These are phyloP conservation scores for Caloboletus firmus DNA, from an alignment of 1,284 basidiomycete genomes.

Conservation along the genomic window DNA sequence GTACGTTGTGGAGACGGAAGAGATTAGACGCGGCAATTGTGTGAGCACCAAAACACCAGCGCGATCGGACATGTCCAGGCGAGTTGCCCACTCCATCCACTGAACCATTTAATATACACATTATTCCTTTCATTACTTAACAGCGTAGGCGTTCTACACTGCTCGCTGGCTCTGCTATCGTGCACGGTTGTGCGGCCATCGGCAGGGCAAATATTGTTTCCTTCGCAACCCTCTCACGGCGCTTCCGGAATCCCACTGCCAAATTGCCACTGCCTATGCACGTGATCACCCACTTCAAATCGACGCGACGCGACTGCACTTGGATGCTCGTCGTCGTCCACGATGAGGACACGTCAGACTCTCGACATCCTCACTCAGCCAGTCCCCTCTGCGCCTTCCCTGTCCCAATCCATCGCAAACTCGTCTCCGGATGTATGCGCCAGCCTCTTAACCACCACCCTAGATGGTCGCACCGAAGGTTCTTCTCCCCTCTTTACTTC, in stretches of 20 bases:
- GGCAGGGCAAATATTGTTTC: slow-evolving; percentile 6
- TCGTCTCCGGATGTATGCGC: slow-evolving; percentile 56
- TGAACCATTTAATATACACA: slow-evolving; percentile 2
- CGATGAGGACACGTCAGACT: slow-evolving; percentile 21
- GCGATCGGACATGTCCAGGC: neutral
- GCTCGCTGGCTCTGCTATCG: slow-evolving; percentile 12
- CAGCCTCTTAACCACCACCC: slow-evolving; percentile 57
- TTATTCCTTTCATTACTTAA: slow-evolving; percentile 7
- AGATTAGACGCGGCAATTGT: slow-evolving; percentile 18
- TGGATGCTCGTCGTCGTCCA: slow-evolving; percentile 5
- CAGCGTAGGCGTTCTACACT: slow-evolving; percentile 1
- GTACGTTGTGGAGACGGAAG: slow-evolving; percentile 19
- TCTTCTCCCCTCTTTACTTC: neutral
- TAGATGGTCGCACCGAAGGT: slow-evolving; percentile 63
- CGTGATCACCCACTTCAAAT: slow-evolving; percentile 23
- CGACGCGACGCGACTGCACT: slow-evolving; percentile 10
- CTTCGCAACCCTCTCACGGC: slow-evolving; percentile 17
- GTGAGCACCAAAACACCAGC: slow-evolving; percentile 2
- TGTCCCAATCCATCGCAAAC: slow-evolving; percentile 6
- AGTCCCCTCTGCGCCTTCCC: slow-evolving; percentile 27
- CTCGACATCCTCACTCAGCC: slow-evolving; percentile 31
- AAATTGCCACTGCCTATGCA: neutral
- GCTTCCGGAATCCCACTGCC: too few species aligned
- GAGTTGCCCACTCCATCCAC: neutral
- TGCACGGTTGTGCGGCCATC: slow-evolving; percentile 14